Conservation (phyloP, 164 flowering plant genomes). For the Santalum album region DNA sequence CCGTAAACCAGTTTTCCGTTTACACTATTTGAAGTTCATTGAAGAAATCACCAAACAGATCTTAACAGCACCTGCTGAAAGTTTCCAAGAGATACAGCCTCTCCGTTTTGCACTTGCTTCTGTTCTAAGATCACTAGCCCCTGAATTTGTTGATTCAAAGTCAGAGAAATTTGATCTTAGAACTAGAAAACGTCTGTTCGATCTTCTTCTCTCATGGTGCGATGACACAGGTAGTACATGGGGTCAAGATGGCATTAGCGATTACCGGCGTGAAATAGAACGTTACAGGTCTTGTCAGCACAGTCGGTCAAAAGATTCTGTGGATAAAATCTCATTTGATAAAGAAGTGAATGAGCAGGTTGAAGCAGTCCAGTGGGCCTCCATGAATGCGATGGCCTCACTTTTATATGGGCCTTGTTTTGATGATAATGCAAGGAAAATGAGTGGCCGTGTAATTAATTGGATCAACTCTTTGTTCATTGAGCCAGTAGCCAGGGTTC, state of each 20-base stretch:
- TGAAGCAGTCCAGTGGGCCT: constrained; percentile 97
- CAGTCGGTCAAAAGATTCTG: constrained; percentile 83
- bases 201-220: constrained; percentile 89
- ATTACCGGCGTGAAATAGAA: constrained; percentile 90
- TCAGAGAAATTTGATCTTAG: constrained; percentile 86
- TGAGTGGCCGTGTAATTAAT: constrained; percentile 89
- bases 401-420: constrained; percentile 93
- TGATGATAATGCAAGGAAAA: constrained; percentile 97
- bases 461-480: constrained; percentile 93
- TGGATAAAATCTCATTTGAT: constrained; percentile 88
- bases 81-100: constrained; percentile 87
- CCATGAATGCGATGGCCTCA: constrained; percentile 97
- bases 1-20: constrained; percentile 74
- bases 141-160: constrained; percentile 87
- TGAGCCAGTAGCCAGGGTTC: constrained; percentile 85
- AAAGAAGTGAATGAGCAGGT: constrained; percentile 87
- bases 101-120: constrained; percentile 92
- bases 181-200: constrained; percentile 84
- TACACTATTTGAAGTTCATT: constrained; percentile 83
- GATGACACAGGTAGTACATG: constrained; percentile 77
- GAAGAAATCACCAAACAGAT: constrained; percentile 76
- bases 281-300: constrained; percentile 87
- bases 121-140: constrained; percentile 81
- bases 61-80: constrained; percentile 49
- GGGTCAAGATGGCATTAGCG: constrained; percentile 82